Evolutionary conservation across 768 basidiomycete genomes (phyloP).

Genomic region (Pseudohyphozyma bogoriensis): DNA sequence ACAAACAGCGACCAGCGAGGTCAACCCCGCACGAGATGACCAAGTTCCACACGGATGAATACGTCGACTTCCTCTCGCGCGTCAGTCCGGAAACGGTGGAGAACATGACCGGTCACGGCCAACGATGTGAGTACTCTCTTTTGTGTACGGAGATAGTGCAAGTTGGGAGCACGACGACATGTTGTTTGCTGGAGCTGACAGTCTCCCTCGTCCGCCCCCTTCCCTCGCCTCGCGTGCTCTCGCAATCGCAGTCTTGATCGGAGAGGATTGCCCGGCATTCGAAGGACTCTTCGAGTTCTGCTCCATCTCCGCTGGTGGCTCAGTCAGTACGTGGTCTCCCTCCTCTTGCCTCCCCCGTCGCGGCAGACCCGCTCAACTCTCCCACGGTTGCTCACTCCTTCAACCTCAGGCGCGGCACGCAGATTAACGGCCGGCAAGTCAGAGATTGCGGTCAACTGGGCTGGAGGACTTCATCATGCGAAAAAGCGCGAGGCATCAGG

Average conservation of each 20-base stretch:
- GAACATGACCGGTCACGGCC: conserved; percentile 71
- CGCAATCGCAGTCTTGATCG: conserved; percentile 50
- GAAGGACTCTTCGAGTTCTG: conserved; percentile 97
- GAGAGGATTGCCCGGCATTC: conserved; percentile 93
- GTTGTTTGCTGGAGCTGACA: no score
- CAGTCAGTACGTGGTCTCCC: conserved; percentile 55
- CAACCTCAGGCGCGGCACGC: conserved; percentile 60
- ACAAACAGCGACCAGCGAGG: conserved; percentile 53
- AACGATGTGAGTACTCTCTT: conserved; percentile 55
- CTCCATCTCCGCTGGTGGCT: conserved; percentile 90
- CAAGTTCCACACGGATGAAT: conserved; percentile 97
- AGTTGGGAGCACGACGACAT: no score
- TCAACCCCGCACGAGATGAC: conserved; percentile 70
- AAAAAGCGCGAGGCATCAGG: conserved; percentile 97
- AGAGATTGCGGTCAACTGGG: conserved; percentile 88
- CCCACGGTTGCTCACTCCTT: neutral
- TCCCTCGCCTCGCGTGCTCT: no score
- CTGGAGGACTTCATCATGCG: conserved; percentile 97
- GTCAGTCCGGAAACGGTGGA: conserved; percentile 88
- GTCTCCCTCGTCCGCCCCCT: no score
- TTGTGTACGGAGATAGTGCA: no score
- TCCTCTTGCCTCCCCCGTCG: neutral
- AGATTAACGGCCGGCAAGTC: conserved; percentile 66
- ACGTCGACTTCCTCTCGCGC: conserved; percentile 75
- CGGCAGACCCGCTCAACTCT: neutral